These are phyloP conservation scores for Wallemia mellicola DNA, from an alignment of 1,284 basidiomycete species.

Conservation along the genomic window DNA sequence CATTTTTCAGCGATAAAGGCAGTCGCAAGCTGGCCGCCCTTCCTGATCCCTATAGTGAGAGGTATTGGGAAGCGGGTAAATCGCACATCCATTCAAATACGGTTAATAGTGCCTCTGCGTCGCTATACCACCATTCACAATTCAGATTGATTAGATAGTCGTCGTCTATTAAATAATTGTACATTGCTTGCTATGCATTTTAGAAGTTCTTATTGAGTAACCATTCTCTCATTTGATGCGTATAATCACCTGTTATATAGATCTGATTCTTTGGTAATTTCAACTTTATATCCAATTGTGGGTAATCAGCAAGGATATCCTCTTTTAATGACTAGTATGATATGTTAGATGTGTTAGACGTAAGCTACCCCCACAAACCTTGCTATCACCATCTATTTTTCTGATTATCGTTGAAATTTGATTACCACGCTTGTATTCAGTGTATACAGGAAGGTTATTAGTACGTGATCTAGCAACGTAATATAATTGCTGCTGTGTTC, in stretches of 20 bases:
- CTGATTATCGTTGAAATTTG: background rate
- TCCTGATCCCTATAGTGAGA: background rate
- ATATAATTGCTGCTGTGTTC: background rate
- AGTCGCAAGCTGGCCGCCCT: background rate
- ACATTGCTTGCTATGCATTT: background rate
- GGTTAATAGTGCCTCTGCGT: background rate
- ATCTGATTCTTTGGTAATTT: background rate
- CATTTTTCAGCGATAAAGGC: background rate
- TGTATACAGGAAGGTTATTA: background rate
- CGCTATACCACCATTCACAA: background rate
- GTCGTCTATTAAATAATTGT: background rate
- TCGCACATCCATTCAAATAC: background rate
- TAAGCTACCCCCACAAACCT: background rate
- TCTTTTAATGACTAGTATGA: background rate
- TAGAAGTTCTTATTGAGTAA: background rate
- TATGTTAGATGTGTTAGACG: background rate
- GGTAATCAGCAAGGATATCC: background rate
- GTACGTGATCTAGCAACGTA: background rate
- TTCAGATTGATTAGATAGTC: background rate
- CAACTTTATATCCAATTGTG: background rate
- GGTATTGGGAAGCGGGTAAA: background rate
- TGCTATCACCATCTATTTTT: background rate
- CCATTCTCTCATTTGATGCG: background rate
- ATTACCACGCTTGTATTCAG: background rate
- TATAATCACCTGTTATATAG: background rate